These are phyloP conservation scores for Cordyceps fumosorosea DNA, from an alignment of 2,329 filamentous ascomycete genomes.

Conservation along the genomic window DNA sequence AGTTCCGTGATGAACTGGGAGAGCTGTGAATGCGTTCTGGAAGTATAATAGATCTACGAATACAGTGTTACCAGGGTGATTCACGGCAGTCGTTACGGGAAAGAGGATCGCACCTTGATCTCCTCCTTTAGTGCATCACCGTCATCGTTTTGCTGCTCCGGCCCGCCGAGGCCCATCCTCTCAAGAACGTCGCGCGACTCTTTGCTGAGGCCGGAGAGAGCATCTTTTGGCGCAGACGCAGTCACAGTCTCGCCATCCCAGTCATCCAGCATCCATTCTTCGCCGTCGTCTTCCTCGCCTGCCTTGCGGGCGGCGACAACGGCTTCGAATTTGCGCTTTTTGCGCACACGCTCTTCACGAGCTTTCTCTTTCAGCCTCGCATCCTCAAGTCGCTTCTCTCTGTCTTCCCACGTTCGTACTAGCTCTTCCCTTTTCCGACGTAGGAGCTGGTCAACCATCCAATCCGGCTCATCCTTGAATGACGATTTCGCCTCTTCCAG, in stretches of 20 bases:
- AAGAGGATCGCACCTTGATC: constrained; percentile 50
- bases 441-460: constrained; percentile 74
- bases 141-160: constrained; percentile 30
- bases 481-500: constrained; percentile 37
- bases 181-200: constrained; percentile 71
- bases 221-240: constrained; percentile 26
- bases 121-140: constrained; percentile 51
- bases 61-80: constrained; percentile 23
- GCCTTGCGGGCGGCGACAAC: constrained; percentile 16
- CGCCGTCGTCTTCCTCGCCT: constrained; percentile 49
- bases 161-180: constrained; percentile 47
- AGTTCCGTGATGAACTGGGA: constrained; percentile 83
- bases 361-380: constrained; percentile 58
- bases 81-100: constrained; percentile 1
- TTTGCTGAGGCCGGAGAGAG: constrained; percentile 56
- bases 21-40: constrained; percentile 85
- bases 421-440: constrained; percentile 62
- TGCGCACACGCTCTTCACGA: constrained; percentile 43
- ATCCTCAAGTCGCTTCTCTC: constrained; percentile 64
- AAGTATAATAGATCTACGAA: constrained; percentile 75
- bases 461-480: constrained; percentile 67
- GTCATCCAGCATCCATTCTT: constrained; percentile 67
- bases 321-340: constrained; percentile 40
- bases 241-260: constrained; percentile 43
- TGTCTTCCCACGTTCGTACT: constrained; percentile 58